A percentile compares a stretch with the other conserved stretches of the same genome.
phyloP scores from a whole-genome alignment of 371 early-diverging fungal genomes.

The Lichtheimia corymbifera region DNA sequence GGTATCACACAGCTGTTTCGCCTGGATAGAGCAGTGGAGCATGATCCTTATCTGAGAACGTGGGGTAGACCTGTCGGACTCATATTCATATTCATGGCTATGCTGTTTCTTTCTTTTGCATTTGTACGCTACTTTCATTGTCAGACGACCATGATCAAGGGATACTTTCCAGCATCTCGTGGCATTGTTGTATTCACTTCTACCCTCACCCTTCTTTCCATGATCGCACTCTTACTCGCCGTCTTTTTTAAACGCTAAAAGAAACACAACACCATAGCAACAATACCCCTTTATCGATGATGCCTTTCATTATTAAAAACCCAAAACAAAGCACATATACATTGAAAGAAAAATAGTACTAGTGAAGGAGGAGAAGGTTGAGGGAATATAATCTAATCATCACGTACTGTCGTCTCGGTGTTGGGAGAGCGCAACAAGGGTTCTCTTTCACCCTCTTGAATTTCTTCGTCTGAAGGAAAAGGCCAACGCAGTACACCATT shows the following conservation, averaged over 20 bases:
- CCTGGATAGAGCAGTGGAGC: constrained; percentile 35
- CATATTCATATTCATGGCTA: constrained; percentile 62
- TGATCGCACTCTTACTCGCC: constrained; percentile 26
- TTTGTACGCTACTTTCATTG: constrained; percentile 70
- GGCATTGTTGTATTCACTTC: constrained; percentile 56
- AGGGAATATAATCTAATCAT: constrained; percentile 6
- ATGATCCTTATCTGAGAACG: constrained; percentile 11
- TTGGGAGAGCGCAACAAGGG: constrained; percentile 28
- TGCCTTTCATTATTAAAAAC: background rate
- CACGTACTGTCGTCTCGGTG: constrained; percentile 5
- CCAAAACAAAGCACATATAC: background rate
- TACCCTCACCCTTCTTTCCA: constrained; percentile 33
- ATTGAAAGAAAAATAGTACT: background rate
- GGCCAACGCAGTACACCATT: constrained; percentile 77
- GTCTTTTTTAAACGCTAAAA: constrained; percentile 15
- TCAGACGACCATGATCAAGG: constrained; percentile 67
- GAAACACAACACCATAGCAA: background rate
- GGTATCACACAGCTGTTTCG: constrained; percentile 78
- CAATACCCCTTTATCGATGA: background rate
- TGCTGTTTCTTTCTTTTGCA: constrained; percentile 64
- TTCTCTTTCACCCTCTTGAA: constrained; percentile 19
- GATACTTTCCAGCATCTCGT: constrained; percentile 74
- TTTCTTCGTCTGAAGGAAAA: constrained; percentile 22
- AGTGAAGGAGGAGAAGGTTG: background rate
- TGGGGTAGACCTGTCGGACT: constrained; percentile 50